phyloP scores from a whole-genome alignment of 2,329 filamentous ascomycete species.

The Decorospora gaudefroyi region DNA sequence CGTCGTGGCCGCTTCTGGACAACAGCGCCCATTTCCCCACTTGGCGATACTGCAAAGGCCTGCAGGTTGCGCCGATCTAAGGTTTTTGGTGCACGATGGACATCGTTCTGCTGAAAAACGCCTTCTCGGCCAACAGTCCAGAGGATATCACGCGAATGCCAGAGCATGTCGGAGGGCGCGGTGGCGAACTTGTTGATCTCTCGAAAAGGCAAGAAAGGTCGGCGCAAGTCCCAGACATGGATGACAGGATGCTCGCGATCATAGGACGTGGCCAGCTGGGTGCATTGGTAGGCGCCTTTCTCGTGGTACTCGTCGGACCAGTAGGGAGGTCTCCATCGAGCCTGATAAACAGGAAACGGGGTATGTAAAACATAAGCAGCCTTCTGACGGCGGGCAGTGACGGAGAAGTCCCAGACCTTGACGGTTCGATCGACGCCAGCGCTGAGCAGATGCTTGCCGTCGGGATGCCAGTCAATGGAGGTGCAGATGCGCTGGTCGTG shows the following conservation, averaged over 20 bases:
- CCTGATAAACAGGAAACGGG: conserved; percentile 65
- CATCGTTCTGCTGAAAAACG: conserved; percentile 65
- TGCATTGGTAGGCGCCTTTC: conserved; percentile 62
- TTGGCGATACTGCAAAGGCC: conserved; percentile 61
- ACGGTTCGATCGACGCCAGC: conserved; percentile 66
- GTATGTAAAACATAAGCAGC: conserved; percentile 62
- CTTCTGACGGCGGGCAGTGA: conserved; percentile 62
- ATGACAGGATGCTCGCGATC: conserved; percentile 64
- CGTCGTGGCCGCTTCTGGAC: conserved; percentile 56
- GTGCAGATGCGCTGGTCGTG: conserved; percentile 63
- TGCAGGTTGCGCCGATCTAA: conserved; percentile 62
- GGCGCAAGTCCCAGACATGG: conserved; percentile 67
- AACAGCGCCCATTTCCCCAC: conserved; percentile 61
- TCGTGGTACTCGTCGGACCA: conserved; percentile 59
- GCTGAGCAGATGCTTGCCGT: conserved; percentile 66
- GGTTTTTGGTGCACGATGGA: conserved; percentile 63
- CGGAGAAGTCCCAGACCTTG: conserved; percentile 67
- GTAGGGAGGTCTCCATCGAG: conserved; percentile 65
- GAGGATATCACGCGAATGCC: conserved; percentile 66
- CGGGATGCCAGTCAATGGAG: conserved; percentile 69
- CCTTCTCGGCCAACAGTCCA: conserved; percentile 68
- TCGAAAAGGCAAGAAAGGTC: conserved; percentile 64
- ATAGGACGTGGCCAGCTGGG: conserved; percentile 65
- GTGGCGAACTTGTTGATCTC: conserved; percentile 62
- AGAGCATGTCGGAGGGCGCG: conserved; percentile 64